phyloP scores from a whole-genome alignment of 257 asterid genomes.

The Plantago major region DNA sequence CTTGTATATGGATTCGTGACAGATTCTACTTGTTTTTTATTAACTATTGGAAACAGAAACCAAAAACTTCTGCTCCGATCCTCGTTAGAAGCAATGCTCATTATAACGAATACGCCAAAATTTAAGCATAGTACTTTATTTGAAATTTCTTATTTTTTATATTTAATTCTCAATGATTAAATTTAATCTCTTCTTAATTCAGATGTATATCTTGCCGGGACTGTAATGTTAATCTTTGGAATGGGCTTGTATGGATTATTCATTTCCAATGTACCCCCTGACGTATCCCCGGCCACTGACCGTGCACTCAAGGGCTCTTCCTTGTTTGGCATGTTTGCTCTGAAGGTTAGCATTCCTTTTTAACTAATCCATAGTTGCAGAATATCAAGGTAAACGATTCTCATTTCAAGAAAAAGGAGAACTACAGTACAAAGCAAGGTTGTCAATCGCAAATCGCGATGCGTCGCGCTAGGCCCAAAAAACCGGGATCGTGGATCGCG shows the following conservation, averaged over 20 bases:
- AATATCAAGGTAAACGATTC: not conserved
- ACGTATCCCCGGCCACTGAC: slow-evolving; percentile 42
- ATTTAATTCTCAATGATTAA: slow-evolving; percentile 10
- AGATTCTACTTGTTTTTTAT: too few relatives aligned
- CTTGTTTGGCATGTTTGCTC: slow-evolving; percentile 79
- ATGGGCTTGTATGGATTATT: slow-evolving; percentile 94
- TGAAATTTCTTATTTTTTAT: not conserved
- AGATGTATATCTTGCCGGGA: slow-evolving; percentile 94
- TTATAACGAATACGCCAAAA: too few relatives aligned
- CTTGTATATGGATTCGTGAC: too few relatives aligned
- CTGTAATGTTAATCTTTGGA: slow-evolving; percentile 91
- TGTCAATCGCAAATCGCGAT: too few relatives aligned
- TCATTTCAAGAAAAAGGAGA: too few relatives aligned
- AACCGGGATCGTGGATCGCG: too few relatives aligned
- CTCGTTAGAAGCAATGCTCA: not conserved
- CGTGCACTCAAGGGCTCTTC: slow-evolving; percentile 89
- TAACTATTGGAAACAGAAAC: too few relatives aligned
- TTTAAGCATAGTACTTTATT: not conserved
- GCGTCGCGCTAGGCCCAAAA: too few relatives aligned
- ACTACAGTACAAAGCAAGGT: too few relatives aligned
- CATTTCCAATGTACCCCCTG: slow-evolving; percentile 57
- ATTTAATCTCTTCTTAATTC: slow-evolving; percentile 15
- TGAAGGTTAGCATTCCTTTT: slow-evolving; percentile 38
- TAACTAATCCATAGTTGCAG: not conserved
- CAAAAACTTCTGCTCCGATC: too few relatives aligned